These are phyloP conservation scores for Cladophialophora psammophila DNA, from an alignment of 2,329 filamentous ascomycete species.

Conservation along the genomic window DNA sequence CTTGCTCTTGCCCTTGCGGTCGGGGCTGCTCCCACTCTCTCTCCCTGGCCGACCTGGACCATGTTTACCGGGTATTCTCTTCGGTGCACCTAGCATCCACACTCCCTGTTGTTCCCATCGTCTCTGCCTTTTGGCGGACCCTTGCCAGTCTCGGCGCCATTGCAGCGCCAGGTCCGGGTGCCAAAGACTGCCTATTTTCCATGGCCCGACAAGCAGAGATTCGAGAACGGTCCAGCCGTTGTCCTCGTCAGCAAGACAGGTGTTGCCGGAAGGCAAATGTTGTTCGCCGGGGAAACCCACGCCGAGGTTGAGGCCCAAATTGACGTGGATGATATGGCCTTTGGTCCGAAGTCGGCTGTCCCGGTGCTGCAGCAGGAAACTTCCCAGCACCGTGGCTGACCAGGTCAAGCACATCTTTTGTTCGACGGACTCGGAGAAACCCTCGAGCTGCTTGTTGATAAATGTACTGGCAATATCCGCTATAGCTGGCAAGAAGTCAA, in stretches of 20 bases:
- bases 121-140: conserved; percentile 18
- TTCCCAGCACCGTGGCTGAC: conserved; percentile 27
- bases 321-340: conserved; percentile 31
- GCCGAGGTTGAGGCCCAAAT: conserved; percentile 10
- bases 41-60: no score
- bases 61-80: background rate
- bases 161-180: conserved; percentile 12
- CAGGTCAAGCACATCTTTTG: conserved; percentile 19
- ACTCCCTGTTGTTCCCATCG: conserved; percentile 24
- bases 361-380: conserved; percentile 19
- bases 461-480: conserved; percentile 27
- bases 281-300: background rate
- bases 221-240: conserved; percentile 20
- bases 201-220: conserved; percentile 1
- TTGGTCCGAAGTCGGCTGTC: conserved; percentile 23
- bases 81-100: conserved; percentile 26
- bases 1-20: background rate
- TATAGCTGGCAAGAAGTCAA: background rate
- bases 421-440: conserved; percentile 6
- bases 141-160: conserved; percentile 27
- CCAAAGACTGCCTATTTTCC: conserved; percentile 23
- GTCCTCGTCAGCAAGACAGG: background rate
- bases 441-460: conserved; percentile 26
- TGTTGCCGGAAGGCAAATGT: background rate
- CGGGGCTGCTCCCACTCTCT: conserved; percentile 1